Evolutionary conservation across 345 rosid genomes (phyloP), one percentile per base, ranked within the genome.

Genomic region (Cochlearia excelsa): DNA sequence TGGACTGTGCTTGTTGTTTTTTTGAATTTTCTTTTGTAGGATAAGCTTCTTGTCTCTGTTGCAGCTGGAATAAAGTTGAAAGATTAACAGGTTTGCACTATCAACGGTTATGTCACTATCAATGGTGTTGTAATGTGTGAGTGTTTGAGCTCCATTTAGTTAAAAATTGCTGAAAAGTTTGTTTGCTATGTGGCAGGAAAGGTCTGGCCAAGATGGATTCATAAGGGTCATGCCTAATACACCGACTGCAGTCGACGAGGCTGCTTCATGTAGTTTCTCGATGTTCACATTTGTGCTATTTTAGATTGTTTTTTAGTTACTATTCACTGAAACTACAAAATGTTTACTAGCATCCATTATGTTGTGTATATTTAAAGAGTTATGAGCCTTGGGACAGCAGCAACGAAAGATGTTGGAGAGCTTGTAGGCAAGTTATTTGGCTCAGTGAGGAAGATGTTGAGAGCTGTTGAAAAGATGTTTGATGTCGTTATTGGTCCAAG

Each of bases 401-500:
- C 90, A 35, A 85, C 82, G 1, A 81, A 81, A 79, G 85, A 78
- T 61, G 97, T 87, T 74, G 96, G 80, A 67, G 82, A 76, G 35
- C 61, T 89, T 39, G 84, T 93, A 5, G 34, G 81, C 43, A 78
- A 82, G 68, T 72, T 89, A 63, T 93, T 93, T 60, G 87, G 92
- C 48, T 75, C 92, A 4, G 78, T 89, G 53, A 96, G 97, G 64
- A 89, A 87, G 74, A 78, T 87, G 31, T 89, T 88, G 88, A 84
- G 62, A 71, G 95, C 92, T 65, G 85, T 87, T 60, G 99, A 93
- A 68, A 89, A 87, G 60, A 37, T 76, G 61, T 89, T 93, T 67
- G 97, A 89, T 80, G 99, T 92, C 58, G 66, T 89, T 58, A 90
- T 96, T 69, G 99, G 83, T 56, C 78, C 90, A 63, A 93, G 99